A percentile compares a stretch with the other conserved stretches of the same genome.
Conservation (phyloP, 2,329 filamentous ascomycete genomes). For the Nemania bipapillata region DNA sequence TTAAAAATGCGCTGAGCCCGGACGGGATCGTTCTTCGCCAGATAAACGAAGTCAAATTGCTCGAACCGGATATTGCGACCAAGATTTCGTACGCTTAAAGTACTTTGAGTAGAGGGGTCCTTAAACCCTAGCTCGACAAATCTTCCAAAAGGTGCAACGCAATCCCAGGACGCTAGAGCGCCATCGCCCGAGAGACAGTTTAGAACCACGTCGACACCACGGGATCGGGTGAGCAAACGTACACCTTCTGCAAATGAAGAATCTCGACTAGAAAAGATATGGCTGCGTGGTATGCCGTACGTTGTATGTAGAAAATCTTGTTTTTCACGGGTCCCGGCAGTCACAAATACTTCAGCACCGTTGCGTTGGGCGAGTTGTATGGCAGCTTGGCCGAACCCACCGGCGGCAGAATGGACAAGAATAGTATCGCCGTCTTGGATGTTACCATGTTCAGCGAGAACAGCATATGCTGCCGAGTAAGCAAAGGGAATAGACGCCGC, state of each 20-base stretch:
- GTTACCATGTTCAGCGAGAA: conserved; percentile 40
- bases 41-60: conserved; percentile 33
- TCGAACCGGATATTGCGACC: conserved; percentile 38
- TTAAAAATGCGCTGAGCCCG: conserved; percentile 38
- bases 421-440: conserved; percentile 37
- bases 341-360: conserved; percentile 30
- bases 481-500: conserved; percentile 43
- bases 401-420: conserved; percentile 30
- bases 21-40: conserved; percentile 25
- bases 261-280: conserved; percentile 39
- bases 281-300: conserved; percentile 33
- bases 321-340: conserved; percentile 36
- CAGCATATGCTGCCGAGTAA: conserved; percentile 40
- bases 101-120: conserved; percentile 23
- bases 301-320: conserved; percentile 21
- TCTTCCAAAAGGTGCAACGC: conserved; percentile 47
- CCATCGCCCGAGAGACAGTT: conserved; percentile 34
- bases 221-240: conserved; percentile 19
- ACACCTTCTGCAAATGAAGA: conserved; percentile 31
- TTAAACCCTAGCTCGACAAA: conserved; percentile 42
- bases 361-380: conserved; percentile 20
- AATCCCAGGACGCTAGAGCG: conserved; percentile 47
- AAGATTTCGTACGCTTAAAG: conserved; percentile 28
- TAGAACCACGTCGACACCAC: conserved; percentile 40
- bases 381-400: conserved; percentile 31